Evolutionary conservation across 176 grass and related monocot species (phyloP).

Genomic region (Themeda triandra): DNA sequence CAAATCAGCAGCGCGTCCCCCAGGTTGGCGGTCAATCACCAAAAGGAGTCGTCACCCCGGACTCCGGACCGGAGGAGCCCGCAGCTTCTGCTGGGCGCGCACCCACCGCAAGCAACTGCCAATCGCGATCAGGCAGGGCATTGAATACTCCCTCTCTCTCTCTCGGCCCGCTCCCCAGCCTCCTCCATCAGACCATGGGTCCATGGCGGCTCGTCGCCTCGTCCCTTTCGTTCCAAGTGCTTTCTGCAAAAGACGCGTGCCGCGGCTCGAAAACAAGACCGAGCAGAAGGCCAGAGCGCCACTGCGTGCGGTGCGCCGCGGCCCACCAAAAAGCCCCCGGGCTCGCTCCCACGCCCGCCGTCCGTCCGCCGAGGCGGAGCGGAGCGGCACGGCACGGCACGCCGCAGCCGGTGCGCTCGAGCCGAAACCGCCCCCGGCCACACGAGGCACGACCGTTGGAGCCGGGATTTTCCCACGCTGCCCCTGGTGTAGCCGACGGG

Average conservation of each 20-base stretch:
- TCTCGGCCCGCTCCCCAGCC: not conserved
- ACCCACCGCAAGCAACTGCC: constrained; percentile 5
- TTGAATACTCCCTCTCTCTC: not conserved
- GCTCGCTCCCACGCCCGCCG: not conserved
- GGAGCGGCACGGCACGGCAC: not conserved
- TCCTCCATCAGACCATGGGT: too few species aligned
- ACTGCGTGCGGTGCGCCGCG: not conserved
- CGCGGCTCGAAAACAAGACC: not conserved
- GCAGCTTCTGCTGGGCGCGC: not conserved
- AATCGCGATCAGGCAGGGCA: not conserved
- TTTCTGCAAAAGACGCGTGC: constrained; percentile 5
- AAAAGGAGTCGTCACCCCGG: not conserved
- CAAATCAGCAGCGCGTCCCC: not conserved
- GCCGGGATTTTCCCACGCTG: not conserved
- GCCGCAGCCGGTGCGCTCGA: not conserved
- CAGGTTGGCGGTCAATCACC: not conserved
- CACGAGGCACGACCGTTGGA: constrained; percentile 24
- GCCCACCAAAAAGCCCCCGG: not conserved
- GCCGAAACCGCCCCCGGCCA: not conserved
- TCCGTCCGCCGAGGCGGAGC: not conserved
- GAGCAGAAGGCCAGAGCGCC: not conserved
- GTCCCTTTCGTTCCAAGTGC: too few species aligned
- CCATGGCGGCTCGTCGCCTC: too few species aligned
- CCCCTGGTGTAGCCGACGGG: not conserved
- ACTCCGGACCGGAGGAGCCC: not conserved